These are phyloP conservation scores for Moniliophthora roreri DNA, from an alignment of 1,284 basidiomycete species.

Conservation along the genomic window DNA sequence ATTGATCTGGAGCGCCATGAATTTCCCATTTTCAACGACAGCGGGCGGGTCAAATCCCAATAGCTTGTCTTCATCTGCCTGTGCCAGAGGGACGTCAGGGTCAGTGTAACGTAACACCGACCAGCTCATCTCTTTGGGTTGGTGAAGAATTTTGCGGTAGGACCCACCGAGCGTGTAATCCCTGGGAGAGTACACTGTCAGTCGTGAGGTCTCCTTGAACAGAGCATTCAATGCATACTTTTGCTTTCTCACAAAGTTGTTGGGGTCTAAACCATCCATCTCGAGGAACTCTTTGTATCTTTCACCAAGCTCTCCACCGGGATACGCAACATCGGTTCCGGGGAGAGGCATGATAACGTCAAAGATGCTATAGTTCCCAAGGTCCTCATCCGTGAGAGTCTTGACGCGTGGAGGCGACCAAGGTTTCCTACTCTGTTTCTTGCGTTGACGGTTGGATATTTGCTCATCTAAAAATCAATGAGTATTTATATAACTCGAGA, in stretches of 20 bases:
- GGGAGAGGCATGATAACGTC: constrained; percentile 96
- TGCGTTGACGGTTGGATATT: constrained; percentile 26
- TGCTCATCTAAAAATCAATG: constrained; percentile 23
- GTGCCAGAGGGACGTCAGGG: constrained; percentile 86
- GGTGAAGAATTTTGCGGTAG: constrained; percentile 89
- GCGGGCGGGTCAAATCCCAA: constrained; percentile 76
- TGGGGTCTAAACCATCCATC: constrained; percentile 85
- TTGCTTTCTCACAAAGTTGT: constrained; percentile 86
- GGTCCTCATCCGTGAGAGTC: constrained; percentile 73
- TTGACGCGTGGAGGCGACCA: constrained; percentile 74
- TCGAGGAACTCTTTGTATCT: constrained; percentile 80
- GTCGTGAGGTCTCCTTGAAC: neutral
- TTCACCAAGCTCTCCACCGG: constrained; percentile 79
- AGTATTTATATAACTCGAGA: constrained; percentile 3
- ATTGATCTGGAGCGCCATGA: constrained; percentile 81
- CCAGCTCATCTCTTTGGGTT: constrained; percentile 83
- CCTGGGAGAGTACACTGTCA: constrained; percentile 38
- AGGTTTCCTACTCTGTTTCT: constrained; percentile 43
- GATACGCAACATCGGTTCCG: constrained; percentile 90
- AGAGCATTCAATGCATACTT: constrained; percentile 51
- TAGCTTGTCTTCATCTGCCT: constrained; percentile 92
- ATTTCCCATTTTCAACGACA: constrained; percentile 69
- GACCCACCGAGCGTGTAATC: constrained; percentile 93
- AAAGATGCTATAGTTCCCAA: constrained; percentile 81
- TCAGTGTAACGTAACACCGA: constrained; percentile 87